Evolutionary conservation across 2,329 filamentous ascomycete genomes (phyloP), one percentile per base, ranked within the genome.

Genomic region (Fusarium acutatum): DNA sequence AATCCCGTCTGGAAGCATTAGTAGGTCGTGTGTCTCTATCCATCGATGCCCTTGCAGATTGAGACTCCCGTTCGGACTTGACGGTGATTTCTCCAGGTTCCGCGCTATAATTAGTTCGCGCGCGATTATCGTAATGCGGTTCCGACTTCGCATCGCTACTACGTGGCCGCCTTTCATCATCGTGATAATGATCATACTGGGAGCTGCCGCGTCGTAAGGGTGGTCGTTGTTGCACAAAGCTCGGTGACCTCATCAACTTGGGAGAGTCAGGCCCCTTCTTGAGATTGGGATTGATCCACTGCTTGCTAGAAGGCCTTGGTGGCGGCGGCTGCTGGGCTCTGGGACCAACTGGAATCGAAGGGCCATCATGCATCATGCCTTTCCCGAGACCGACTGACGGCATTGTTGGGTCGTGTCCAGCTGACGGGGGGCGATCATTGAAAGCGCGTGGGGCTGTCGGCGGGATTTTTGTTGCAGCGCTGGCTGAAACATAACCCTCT

Each of bases 251-350:
- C 73, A 83, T 85, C 35, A 84, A 77, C 69, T 87, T 88, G 6
- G 88, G 88, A 5, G 87, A 89, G 24, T 88, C 86, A 4, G 87
- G 85, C 0, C 81, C 79, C 65, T 87, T 87, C 78, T 86, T 88
- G 9, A 87, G 74, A 34, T 84, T 85, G 7, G 88, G 86, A 57
- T 89, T 89, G 64, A 88, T 87, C 88, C 88, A 90, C 78, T 90
- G 88, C 74, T 89, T 89, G 77, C 88, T 89, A 1, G 87, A 88
- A 22, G 86, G 84, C 12, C 87, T 85, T n/a, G 72, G 72, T 14
- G 72, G 72, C 11, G 83, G 83, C 53, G 83, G 82, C 64, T 85
- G 86, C 66, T 88, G 87, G 22, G 85, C 85, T 40, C 88, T 85
- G 38, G 88, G 88, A 15, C 88, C 88, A 6, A 87, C 83, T 7